Evolutionary conservation across 169 alveolate species (phyloP), one percentile per base, ranked within the genome.

Genomic region (Plasmodium reichenowi): DNA sequence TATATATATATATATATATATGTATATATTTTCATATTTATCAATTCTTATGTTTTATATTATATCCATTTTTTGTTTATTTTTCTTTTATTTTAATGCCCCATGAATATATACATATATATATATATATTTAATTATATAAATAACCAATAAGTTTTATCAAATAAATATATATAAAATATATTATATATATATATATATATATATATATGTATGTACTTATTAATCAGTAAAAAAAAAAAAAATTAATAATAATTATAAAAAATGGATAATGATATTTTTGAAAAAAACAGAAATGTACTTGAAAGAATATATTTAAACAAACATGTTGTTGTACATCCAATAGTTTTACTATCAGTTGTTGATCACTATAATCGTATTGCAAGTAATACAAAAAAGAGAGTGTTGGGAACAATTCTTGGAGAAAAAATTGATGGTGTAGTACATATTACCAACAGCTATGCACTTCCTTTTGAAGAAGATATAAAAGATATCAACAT

Each of bases 391-490:
- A 97, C 98, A 29, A 96, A 97, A 64, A 95, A 97, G 76, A 94
- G 99, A 52, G 99, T 99, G 20, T 99, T 98, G n/a, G 99, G 99
- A n/a, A 98, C 99, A 26, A 92, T 99, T 32, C 88, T 99, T 32
- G 99, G 99, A 52, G 99, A 98, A 94, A 73, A 74, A 45, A 93
- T 94, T 60, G 96, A 88, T 24, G 91, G 95, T 58, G 93, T 74
- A 74, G 94, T 98, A 45, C 99, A 99, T 94, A 97, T 98, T 17
- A 97, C 99, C 38, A 99, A 99, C 94, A 96, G 99, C 88, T 99
- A 96, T 85, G 99, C 99, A 12, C 93, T 99, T 1, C 99, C 99
- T 48, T 99, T 99, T 92, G 99, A 99, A 88, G 99, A 99, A 95
- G 99, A 99, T 93, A 96, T 98, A 12, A 97, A 97, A 63, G 99